Percentiles rank a stretch among this genome's conserved stretches.
Evolutionary conservation across 345 rosid species (phyloP).

Genomic region (Acer yangbiense): DNA sequence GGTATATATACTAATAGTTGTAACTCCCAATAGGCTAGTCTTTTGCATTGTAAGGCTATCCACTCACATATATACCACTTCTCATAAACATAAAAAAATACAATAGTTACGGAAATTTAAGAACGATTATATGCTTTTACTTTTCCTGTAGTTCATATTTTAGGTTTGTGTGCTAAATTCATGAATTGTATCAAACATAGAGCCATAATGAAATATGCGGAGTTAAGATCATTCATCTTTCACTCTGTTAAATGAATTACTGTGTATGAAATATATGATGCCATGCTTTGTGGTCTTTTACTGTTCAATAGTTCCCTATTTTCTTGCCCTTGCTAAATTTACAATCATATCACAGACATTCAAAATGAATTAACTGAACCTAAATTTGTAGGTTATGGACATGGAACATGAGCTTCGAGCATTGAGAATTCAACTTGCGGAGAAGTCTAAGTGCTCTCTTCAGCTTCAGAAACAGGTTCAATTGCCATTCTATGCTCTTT

Average conservation of each 20-base stretch:
- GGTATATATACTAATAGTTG: too few relatives aligned
- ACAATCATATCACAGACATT: neutral
- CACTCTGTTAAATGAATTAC: neutral
- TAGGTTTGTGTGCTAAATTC: neutral
- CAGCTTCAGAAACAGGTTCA: conserved; percentile 75
- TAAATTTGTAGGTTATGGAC: conserved; percentile 75
- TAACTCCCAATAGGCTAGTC: too few relatives aligned
- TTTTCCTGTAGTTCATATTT: neutral
- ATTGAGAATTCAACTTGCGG: conserved; percentile 75
- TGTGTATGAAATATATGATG: neutral
- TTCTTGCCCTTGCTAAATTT: neutral
- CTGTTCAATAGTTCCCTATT: neutral
- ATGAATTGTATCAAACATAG: neutral
- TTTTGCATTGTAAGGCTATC: too few relatives aligned
- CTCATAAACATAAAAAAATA: too few relatives aligned
- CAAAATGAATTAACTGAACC: conserved; percentile 13
- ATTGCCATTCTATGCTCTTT: neutral
- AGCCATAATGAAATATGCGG: neutral
- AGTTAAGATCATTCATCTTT: neutral
- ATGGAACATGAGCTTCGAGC: conserved; percentile 90
- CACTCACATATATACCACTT: too few relatives aligned
- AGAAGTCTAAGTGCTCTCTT: conserved; percentile 72
- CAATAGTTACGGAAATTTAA: too few relatives aligned
- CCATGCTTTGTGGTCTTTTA: neutral
- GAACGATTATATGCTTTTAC: neutral